These are phyloP conservation scores for Diaporthe citri DNA, from an alignment of 2,329 filamentous ascomycete genomes.

Conservation along the genomic window DNA sequence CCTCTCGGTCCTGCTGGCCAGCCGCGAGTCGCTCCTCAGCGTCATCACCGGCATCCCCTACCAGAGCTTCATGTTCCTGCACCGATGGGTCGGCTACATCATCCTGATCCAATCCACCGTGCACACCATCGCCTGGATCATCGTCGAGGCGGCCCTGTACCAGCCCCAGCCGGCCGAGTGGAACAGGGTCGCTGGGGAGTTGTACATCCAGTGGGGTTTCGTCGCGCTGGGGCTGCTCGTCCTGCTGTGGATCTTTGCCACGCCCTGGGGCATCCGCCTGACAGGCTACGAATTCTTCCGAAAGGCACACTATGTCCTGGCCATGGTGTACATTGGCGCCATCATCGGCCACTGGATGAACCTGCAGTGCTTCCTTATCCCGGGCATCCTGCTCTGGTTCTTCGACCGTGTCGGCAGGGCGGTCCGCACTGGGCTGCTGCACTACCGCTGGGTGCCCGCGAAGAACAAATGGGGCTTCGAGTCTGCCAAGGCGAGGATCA, in stretches of 20 bases:
- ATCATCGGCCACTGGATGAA: slow-evolving; percentile 82
- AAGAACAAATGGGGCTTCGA: slow-evolving; percentile 64
- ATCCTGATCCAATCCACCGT: slow-evolving; percentile 76
- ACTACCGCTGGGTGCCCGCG: slow-evolving; percentile 65
- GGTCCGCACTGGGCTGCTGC: slow-evolving; percentile 69
- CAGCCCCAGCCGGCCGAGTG: slow-evolving; percentile 76
- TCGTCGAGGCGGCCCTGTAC: slow-evolving; percentile 76
- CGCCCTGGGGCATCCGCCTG: slow-evolving; percentile 68
- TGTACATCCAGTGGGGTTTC: slow-evolving; percentile 80
- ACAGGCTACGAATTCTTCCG: slow-evolving; percentile 85
- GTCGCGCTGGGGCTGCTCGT: slow-evolving; percentile 75
- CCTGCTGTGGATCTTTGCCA: slow-evolving; percentile 70
- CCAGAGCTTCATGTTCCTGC: slow-evolving; percentile 82
- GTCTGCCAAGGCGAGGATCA: slow-evolving; percentile 63
- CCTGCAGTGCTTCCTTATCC: slow-evolving; percentile 76
- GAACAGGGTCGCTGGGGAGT: slow-evolving; percentile 68
- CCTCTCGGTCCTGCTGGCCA: slow-evolving; percentile 75
- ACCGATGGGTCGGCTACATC: slow-evolving; percentile 81
- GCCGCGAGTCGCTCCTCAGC: slow-evolving; percentile 77
- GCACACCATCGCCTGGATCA: slow-evolving; percentile 78
- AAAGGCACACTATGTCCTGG: slow-evolving; percentile 79
- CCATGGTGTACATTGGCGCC: slow-evolving; percentile 80
- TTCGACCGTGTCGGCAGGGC: slow-evolving; percentile 73
- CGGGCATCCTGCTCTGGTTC: slow-evolving; percentile 73
- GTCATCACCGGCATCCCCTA: slow-evolving; percentile 80